Percentiles rank a stretch among this genome's conserved stretches.
Evolutionary conservation across 2,329 filamentous ascomycete genomes (phyloP).

Genomic region (Epicoccum nigrum): DNA sequence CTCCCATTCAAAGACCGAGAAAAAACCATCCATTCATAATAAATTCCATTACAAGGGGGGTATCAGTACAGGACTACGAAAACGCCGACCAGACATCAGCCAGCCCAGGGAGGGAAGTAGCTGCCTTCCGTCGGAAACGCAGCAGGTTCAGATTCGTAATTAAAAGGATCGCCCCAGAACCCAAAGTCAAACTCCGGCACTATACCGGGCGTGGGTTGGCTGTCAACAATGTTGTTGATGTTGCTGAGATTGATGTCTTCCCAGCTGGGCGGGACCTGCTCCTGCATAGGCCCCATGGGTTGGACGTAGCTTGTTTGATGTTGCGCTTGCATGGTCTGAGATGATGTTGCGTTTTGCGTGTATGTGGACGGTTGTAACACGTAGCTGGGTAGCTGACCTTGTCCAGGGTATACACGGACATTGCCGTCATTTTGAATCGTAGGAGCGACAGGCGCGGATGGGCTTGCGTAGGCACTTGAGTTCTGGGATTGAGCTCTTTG

Average conservation of each 20-base stretch:
- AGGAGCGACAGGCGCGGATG: conserved; percentile 14
- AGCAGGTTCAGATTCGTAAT: conserved; percentile 38
- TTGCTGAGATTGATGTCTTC: conserved; percentile 45
- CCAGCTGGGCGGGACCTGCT: conserved; percentile 31
- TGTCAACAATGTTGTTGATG: conserved; percentile 41
- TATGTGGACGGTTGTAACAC: conserved; percentile 19
- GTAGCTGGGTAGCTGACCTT: conserved; percentile 26
- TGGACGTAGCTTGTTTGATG: conserved; percentile 8
- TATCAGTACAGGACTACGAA: conserved; percentile 1
- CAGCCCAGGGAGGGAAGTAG: conserved; percentile 30
- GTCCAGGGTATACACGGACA: conserved; percentile 21
- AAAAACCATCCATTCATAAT: not conserved
- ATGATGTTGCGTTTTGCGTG: conserved; percentile 2
- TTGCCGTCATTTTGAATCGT: conserved; percentile 19
- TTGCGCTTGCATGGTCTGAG: conserved; percentile 10
- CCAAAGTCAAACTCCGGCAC: conserved; percentile 48
- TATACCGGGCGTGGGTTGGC: conserved; percentile 30
- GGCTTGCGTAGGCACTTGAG: conserved; percentile 25
- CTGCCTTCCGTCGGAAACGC: conserved; percentile 27
- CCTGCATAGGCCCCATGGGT: conserved; percentile 20
- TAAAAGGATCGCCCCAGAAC: conserved; percentile 48
- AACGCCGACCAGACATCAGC: conserved; percentile 2
- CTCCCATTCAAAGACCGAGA: not conserved
- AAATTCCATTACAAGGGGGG: conserved; percentile 4
- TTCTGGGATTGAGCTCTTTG: conserved; percentile 23